Base-by-base conservation (phyloP, 352 stramenopile genomes). In the Phytophthora nicotianae region DNA sequence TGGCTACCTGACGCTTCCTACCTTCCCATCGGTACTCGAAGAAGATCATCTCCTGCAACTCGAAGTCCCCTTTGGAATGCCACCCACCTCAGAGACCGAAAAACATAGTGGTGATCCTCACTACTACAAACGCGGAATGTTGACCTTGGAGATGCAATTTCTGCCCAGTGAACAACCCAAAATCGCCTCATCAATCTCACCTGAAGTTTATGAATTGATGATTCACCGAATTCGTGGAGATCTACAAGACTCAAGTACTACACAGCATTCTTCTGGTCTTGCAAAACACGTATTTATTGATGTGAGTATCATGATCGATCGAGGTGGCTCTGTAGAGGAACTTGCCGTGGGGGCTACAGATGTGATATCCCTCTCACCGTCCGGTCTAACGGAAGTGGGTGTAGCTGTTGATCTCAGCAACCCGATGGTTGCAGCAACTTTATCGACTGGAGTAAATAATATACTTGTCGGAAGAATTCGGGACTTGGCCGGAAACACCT, bases 131-230 rank as follows among this genome's bases (percentile, higher is more conserved):
- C 29, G 51, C 32, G 74, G 74, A 13, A 26, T 56, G 10, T 6
- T 82, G 13, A 58, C 64, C 10, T 27, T 82, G 17, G 74, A 82
- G 19, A 49, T 79, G 19, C 74, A 82, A 43, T 75, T 76, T 58
- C 21, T 82, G 4, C 20, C 62, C 0, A 55, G 19, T 2, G 40
- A 50, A 9, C 38, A 63, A 20, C 24, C 37, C 4, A 61, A 55
- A 5, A 20, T 24, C 13, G 10, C 5, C 20, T 20, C 19, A 6
- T 14, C 26, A 24, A 19, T 24, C 16, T 7, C 8, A 23, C n/a
- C 10, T 5, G 53, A 70, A 17, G 7, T 23, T n/a, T 41, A 67
- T 11, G 52, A 76, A 40, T 32, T 82, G 14, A 29, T 57, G 8
- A 65, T 78, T 24, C 63, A 79, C 29, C 48, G 52, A 51, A 1